Evolutionary conservation across 495 filamentous ascomycete genomes (phyloP).

Genomic region (Hypoxylon trugodes): DNA sequence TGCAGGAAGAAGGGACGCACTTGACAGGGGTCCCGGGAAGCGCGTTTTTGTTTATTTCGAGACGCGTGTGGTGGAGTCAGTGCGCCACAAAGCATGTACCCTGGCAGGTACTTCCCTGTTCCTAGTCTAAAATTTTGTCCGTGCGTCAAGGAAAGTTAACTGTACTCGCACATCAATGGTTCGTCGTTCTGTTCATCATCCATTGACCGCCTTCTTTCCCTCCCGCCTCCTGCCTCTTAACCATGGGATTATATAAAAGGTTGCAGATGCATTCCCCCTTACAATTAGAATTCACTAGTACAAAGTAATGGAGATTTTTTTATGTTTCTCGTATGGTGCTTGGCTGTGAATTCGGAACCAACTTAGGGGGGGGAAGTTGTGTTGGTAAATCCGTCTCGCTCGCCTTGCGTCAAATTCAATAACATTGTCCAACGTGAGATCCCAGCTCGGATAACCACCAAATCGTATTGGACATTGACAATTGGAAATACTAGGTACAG

Average conservation of each 20-base stretch:
- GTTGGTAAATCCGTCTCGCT: conserved; percentile 8
- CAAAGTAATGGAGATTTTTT: conserved; percentile 7
- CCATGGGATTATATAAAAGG: conserved; percentile 7
- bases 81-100: conserved; percentile 32
- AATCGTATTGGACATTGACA: too few relatives aligned
- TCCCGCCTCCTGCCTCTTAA: conserved; percentile 23
- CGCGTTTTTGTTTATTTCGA: conserved; percentile 43
- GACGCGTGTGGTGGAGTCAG: conserved; percentile 32
- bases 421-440: too few relatives aligned
- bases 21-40: conserved; percentile 17
- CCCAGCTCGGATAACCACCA: too few relatives aligned
- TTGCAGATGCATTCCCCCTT: conserved; percentile 26
- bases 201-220: neutral
- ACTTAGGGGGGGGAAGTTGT: neutral
- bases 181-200: neutral
- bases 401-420: too few relatives aligned
- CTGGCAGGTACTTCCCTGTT: neutral
- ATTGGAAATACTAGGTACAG: too few relatives aligned
- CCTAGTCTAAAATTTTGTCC: conserved; percentile 11
- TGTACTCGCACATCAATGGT: conserved; percentile 6
- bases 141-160: conserved; percentile 5
- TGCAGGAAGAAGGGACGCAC: conserved; percentile 17
- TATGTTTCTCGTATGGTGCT: conserved; percentile 12
- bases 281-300: conserved; percentile 11
- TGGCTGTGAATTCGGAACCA: neutral